Base-by-base conservation (phyloP, 768 basidiomycete genomes). In the Lentinula guzmanii region DNA sequence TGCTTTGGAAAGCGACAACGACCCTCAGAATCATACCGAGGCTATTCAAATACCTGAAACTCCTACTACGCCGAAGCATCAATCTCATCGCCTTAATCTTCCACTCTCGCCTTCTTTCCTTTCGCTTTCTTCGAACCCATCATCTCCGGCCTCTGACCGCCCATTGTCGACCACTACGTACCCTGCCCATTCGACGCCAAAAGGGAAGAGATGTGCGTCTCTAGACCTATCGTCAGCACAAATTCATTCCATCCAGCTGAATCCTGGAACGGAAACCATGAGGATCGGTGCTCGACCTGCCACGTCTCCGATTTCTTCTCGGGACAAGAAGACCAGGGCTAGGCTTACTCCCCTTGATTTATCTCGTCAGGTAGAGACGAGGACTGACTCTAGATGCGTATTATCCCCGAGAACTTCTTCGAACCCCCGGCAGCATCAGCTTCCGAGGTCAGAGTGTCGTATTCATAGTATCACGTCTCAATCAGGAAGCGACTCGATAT, bases 21-120 rank as follows among this genome's bases (percentile, higher is more conserved):
- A 56, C 16, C 6, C 33, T 15, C 41, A n/a, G 5, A 7, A 3
- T 13, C 5, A 39, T n/a, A 24, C 11, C 16, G 41, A 56, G 43
- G 13, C 33, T 18, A 18, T 52, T 7, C 51, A 7, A 33, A 8
- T 33, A 1, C 42, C 55, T 3, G 13, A 41, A 4, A 55, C n/a
- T 21, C 42, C 53, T 13, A 54, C 34, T 11, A 54, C 53, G n/a
- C 53, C 53, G n/a, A 39, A 21, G 39, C 24, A 21, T 41, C 34
- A 55, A 55, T 21, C n/a, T 24, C 15, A 37, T 33, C 18, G 28
- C 24, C 39, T 56, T 31, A 31, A 16, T n/a, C 11, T 56, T 11
- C 55, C 55, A 43, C 42, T 56, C 28, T 56, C 37, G 24, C 28
- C 55, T 21, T 54, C 53, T 21, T 54, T 54, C n/a, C 53, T 54